A percentile compares a stretch with the other conserved stretches of the same genome.
These are phyloP conservation scores for Kurtzmaniella quercitrusa DNA, from an alignment of 1,139 yeast genomes.

Conservation along the genomic window DNA sequence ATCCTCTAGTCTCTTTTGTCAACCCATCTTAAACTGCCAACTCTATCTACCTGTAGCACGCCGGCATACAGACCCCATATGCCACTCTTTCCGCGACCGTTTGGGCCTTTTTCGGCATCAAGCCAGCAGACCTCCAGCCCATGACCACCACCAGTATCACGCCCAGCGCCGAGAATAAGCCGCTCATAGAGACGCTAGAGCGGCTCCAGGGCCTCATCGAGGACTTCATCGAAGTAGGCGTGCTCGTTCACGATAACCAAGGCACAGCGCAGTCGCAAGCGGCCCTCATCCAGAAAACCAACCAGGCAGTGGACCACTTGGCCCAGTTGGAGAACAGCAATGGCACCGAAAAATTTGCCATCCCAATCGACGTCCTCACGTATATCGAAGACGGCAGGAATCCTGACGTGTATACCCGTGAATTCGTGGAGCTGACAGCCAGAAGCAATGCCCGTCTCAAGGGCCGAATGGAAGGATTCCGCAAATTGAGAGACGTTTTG, in stretches of 20 bases:
- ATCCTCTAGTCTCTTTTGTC: too few species aligned
- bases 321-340: slow-evolving; percentile 32
- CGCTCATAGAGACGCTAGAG: slow-evolving; percentile 49
- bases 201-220: slow-evolving; percentile 74
- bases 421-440: slow-evolving; percentile 88
- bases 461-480: slow-evolving; percentile 71
- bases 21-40: too few species aligned
- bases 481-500: slow-evolving; percentile 54
- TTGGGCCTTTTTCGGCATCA: background rate
- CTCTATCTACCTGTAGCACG: too few species aligned
- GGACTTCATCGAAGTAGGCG: slow-evolving; percentile 82
- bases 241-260: slow-evolving; percentile 87
- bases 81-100: background rate
- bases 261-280: slow-evolving; percentile 59
- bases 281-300: slow-evolving; percentile 40
- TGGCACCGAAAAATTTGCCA: slow-evolving; percentile 36
- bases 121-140: background rate
- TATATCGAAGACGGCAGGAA: slow-evolving; percentile 94
- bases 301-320: slow-evolving; percentile 36
- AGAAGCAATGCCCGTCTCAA: slow-evolving; percentile 83
- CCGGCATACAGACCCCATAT: too few species aligned
- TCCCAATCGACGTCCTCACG: slow-evolving; percentile 74
- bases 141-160: slow-evolving; percentile 38
- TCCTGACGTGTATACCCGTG: slow-evolving; percentile 95
- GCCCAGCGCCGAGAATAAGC: slow-evolving; percentile 27